Evolutionary conservation across 1,284 basidiomycete species (phyloP).

Genomic region (Ceratorhiza oryzae-sativae): DNA sequence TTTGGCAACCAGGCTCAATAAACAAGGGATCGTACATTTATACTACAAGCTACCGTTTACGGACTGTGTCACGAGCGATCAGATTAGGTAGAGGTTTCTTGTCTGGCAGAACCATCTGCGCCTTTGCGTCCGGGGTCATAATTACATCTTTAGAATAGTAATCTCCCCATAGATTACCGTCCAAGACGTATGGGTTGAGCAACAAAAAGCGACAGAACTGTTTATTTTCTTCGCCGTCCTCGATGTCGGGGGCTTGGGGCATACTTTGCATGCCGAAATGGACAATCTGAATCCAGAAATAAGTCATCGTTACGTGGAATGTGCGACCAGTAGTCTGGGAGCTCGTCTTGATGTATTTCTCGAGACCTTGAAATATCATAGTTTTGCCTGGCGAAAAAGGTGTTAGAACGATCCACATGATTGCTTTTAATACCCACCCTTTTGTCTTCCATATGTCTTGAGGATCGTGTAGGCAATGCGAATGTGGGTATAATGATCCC

Average conservation of each 20-base stretch:
- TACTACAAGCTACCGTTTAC: not conserved
- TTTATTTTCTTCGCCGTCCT: conserved; percentile 8
- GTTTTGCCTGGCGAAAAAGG: conserved; percentile 3
- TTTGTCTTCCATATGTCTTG: conserved; percentile 39
- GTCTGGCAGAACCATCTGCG: conserved; percentile 30
- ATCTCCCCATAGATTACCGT: conserved; percentile 27
- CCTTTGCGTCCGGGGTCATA: conserved; percentile 27
- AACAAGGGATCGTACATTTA: not conserved
- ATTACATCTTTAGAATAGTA: conserved; percentile 29
- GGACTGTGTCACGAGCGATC: conserved; percentile 19
- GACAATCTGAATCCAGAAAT: conserved; percentile 42
- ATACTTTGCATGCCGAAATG: conserved; percentile 41
- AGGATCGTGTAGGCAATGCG: conserved; percentile 38
- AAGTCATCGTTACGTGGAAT: conserved; percentile 42
- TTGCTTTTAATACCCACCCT: conserved; percentile 5
- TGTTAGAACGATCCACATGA: not conserved
- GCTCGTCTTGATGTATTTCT: conserved; percentile 39
- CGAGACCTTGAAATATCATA: conserved; percentile 39
- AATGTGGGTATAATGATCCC: conserved; percentile 42
- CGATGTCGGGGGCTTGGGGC: not conserved
- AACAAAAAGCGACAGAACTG: conserved; percentile 23
- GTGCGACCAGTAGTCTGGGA: conserved; percentile 38
- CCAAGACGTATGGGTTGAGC: conserved; percentile 26
- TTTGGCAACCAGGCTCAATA: not conserved
- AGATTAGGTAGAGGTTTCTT: conserved; percentile 22